These are phyloP conservation scores for Xylaria sp. DNA, from an alignment of 2,329 filamentous ascomycete species.

Conservation along the genomic window DNA sequence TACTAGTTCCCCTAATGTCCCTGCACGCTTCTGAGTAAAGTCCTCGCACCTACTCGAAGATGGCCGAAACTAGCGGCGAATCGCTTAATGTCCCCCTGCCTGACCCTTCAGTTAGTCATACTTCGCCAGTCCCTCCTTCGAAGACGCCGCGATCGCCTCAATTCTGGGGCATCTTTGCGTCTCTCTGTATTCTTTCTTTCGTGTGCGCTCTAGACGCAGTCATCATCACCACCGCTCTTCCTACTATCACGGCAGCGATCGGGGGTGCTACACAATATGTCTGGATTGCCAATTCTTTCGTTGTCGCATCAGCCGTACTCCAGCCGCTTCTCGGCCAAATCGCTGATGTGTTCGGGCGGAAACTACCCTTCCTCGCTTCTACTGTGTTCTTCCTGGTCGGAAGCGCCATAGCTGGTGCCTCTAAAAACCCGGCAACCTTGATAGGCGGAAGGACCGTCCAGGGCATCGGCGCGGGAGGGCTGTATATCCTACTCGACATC, in stretches of 20 bases:
- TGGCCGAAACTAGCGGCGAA: not conserved
- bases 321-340: not conserved
- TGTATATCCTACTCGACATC: not conserved
- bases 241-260: slow-evolving; percentile 23
- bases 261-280: not conserved
- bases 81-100: not conserved
- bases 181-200: slow-evolving; percentile 24
- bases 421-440: not conserved
- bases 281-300: not conserved
- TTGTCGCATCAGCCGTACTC: not conserved
- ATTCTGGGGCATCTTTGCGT: slow-evolving; percentile 10
- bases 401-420: not conserved
- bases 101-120: not conserved
- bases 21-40: not conserved
- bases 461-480: not conserved
- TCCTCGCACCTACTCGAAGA: not conserved
- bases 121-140: not conserved
- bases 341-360: not conserved
- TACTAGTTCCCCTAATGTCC: not conserved
- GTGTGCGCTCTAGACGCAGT: slow-evolving; percentile 19
- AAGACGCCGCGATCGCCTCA: not conserved
- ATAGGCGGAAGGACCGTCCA: not conserved
- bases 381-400: not conserved
- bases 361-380: not conserved
- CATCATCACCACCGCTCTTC: slow-evolving; percentile 37